phyloP scores from a whole-genome alignment of 306 rosid genomes.

The Vicia villosa region DNA sequence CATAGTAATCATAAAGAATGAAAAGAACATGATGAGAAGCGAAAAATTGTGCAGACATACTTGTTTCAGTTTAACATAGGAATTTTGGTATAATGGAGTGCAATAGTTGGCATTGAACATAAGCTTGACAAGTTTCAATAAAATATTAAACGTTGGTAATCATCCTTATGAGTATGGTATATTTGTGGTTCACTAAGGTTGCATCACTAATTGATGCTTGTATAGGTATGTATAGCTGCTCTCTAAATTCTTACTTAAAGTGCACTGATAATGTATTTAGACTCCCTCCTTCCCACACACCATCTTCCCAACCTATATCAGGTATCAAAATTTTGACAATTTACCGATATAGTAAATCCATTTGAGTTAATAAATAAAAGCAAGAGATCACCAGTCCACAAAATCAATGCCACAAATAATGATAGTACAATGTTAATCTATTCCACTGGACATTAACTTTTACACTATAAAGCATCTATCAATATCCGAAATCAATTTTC shows the following conservation, averaged over 20 bases:
- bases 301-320: conserved; percentile 3
- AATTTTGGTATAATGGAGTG: background rate
- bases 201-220: background rate
- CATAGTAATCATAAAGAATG: background rate
- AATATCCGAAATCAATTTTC: too few species aligned
- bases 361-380: background rate
- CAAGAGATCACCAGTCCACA: conserved; percentile 1
- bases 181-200: too few species aligned
- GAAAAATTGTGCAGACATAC: background rate
- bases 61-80: background rate
- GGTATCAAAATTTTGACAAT: background rate
- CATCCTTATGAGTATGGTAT: background rate
- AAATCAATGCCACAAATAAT: conserved; percentile 12
- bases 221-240: background rate
- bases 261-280: background rate
- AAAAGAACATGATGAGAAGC: background rate
- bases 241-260: background rate
- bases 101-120: background rate
- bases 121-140: background rate
- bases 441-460: conserved; percentile 3
- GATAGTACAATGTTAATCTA: conserved; percentile 7
- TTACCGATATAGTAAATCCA: background rate
- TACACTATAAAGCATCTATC: background rate
- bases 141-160: background rate
- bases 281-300: background rate